These are phyloP conservation scores for Jamesozyma jinghongensis DNA, from an alignment of 805 yeast genomes.

Conservation along the genomic window DNA sequence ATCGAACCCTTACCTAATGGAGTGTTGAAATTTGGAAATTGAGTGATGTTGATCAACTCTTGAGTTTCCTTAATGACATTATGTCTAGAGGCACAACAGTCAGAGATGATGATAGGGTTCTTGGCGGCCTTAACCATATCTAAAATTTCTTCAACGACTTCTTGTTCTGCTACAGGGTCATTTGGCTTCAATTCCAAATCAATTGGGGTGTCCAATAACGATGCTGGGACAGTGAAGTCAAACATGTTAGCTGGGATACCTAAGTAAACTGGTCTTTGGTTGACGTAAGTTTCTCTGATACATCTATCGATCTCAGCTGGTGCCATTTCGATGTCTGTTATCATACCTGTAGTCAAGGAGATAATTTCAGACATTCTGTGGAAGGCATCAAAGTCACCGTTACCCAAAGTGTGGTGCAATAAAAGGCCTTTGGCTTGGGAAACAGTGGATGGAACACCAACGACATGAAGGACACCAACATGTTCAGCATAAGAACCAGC, in stretches of 20 bases:
- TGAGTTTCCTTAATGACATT: constrained; percentile 45
- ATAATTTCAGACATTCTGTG: constrained; percentile 59
- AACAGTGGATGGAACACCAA: constrained; percentile 70
- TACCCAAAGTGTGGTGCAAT: constrained; percentile 68
- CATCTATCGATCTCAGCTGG: constrained; percentile 57
- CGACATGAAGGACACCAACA: constrained; percentile 73
- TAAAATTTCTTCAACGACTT: constrained; percentile 41
- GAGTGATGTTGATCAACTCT: constrained; percentile 47
- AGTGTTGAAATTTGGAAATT: constrained; percentile 69
- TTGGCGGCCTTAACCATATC: constrained; percentile 41
- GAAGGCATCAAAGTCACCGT: constrained; percentile 64
- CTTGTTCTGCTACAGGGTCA: constrained; percentile 46
- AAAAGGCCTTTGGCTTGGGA: constrained; percentile 56
- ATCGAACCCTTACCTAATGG: constrained; percentile 77
- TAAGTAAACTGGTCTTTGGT: constrained; percentile 66
- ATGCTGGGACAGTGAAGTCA: constrained; percentile 44
- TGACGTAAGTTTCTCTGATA: constrained; percentile 50
- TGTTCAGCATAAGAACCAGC: constrained; percentile 86
- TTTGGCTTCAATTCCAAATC: constrained; percentile 44
- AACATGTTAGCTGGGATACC: constrained; percentile 69
- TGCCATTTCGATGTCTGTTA: constrained; percentile 51
- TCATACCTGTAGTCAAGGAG: constrained; percentile 46
- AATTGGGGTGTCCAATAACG: constrained; percentile 48
- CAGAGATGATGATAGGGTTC: constrained; percentile 61
- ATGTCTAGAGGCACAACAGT: constrained; percentile 74